Evolutionary conservation across 1,284 basidiomycete genomes (phyloP).

Genomic region (Sporisorium iseilematis-ciliati): DNA sequence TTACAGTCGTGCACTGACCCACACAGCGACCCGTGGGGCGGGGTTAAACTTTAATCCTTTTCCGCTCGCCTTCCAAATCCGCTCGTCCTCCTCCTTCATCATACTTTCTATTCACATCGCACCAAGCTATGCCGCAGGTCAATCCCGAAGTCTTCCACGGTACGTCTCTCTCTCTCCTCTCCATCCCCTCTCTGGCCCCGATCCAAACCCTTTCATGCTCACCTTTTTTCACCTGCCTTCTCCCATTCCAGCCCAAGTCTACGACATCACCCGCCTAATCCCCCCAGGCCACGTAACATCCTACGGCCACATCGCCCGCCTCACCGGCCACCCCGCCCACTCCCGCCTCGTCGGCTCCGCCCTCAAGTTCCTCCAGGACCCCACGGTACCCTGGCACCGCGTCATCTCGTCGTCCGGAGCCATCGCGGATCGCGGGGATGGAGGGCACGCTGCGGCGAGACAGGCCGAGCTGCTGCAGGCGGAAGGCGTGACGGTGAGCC

Average conservation of each 20-base stretch:
- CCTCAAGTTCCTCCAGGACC: constrained; percentile 59
- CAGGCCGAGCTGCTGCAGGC: constrained; percentile 56
- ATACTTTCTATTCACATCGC: neutral
- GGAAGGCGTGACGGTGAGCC: constrained; percentile 59
- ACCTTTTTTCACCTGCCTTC: neutral
- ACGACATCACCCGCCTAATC: constrained; percentile 61
- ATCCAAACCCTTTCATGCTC: no score
- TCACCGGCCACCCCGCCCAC: constrained; percentile 60
- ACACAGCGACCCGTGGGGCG: no score
- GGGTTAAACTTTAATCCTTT: constrained; percentile 16
- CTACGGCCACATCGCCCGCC: constrained; percentile 66
- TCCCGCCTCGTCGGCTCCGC: constrained; percentile 65
- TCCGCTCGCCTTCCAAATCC: neutral
- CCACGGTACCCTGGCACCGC: constrained; percentile 62
- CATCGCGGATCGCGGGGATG: constrained; percentile 67
- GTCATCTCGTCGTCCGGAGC: constrained; percentile 61
- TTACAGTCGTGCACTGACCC: neutral
- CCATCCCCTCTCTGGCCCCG: neutral
- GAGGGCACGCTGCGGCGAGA: constrained; percentile 55
- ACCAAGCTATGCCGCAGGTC: constrained; percentile 38
- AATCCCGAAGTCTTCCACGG: constrained; percentile 52
- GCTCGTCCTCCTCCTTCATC: neutral
- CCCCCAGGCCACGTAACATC: constrained; percentile 63
- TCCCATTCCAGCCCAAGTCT: constrained; percentile 57
- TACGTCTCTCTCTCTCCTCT: neutral